Conservation (phyloP, 192 early-diverging fungal species). For the Coemansia sp. region DNA sequence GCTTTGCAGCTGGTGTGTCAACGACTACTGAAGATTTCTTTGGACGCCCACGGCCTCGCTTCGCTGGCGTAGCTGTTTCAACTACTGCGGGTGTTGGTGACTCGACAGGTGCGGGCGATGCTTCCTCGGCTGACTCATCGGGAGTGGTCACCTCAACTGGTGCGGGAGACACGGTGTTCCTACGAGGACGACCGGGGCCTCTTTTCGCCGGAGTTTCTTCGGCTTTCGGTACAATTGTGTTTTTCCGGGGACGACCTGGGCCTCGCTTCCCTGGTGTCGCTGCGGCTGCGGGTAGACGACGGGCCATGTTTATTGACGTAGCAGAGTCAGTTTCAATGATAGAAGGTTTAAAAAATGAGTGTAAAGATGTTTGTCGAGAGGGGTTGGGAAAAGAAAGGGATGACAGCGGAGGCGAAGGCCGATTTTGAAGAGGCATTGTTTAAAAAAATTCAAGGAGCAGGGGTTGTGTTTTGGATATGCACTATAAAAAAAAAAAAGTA, state of each 20-base stretch:
- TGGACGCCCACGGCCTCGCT: neutral
- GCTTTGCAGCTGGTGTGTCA: neutral
- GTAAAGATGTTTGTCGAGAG: constrained; percentile 1
- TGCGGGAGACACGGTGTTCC: neutral
- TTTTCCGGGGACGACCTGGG: constrained; percentile 12
- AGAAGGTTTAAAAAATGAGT: neutral
- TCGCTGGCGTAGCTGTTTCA: neutral
- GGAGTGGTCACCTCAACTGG: neutral
- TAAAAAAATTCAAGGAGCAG: neutral
- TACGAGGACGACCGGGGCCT: neutral
- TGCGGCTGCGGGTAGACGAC: neutral
- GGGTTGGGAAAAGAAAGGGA: neutral
- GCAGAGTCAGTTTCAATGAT: neutral
- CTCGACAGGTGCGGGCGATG: neutral
- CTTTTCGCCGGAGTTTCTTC: neutral
- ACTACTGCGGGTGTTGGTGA: neutral
- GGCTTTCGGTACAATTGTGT: neutral
- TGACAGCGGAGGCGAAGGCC: neutral
- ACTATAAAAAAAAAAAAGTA: neutral
- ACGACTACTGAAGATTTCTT: neutral
- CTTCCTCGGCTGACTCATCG: neutral
- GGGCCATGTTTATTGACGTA: neutral
- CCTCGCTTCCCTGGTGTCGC: constrained; percentile 9
- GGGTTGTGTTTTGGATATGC: neutral
- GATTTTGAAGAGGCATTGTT: neutral